A percentile compares a stretch with the other conserved stretches of the same genome.
Evolutionary conservation across 169 alveolate genomes (phyloP).

Genomic region (Plasmodium ovale): DNA sequence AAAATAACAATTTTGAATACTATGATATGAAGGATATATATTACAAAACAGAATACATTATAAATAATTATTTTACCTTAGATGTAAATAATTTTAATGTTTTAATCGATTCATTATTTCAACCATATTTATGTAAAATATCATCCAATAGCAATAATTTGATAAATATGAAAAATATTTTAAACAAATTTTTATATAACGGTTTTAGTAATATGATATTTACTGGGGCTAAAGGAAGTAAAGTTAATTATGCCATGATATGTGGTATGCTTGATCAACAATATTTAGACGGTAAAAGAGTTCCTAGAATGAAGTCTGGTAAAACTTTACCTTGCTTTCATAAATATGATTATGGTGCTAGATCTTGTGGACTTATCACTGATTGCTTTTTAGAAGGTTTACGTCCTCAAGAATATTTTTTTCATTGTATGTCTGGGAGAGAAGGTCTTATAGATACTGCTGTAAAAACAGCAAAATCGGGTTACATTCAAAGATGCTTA

Average conservation of each 20-base stretch:
- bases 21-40: constrained; percentile 78
- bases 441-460: constrained; percentile 99
- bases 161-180: constrained; percentile 73
- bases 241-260: constrained; percentile 95
- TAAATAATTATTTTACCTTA: constrained; percentile 75
- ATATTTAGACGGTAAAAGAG: constrained; percentile 97
- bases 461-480: constrained; percentile 97
- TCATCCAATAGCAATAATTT: constrained; percentile 78
- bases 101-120: constrained; percentile 80
- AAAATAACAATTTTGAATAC: constrained; percentile 55
- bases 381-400: constrained; percentile 98
- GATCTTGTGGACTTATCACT: constrained; percentile 96
- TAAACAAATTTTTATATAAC: constrained; percentile 94
- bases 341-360: constrained; percentile 96
- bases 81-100: constrained; percentile 65
- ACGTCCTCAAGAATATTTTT: constrained; percentile 97
- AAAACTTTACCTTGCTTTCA: constrained; percentile 95
- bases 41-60: constrained; percentile 73
- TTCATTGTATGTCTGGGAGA: constrained; percentile 99
- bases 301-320: constrained; percentile 95
- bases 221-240: constrained; percentile 98
- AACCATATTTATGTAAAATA: constrained; percentile 79
- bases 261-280: constrained; percentile 96
- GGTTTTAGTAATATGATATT: constrained; percentile 97
- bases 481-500: constrained; percentile 98